Base-by-base conservation (phyloP, 2,329 filamentous ascomycete species). In the Cladobotryum mycophilum region DNA sequence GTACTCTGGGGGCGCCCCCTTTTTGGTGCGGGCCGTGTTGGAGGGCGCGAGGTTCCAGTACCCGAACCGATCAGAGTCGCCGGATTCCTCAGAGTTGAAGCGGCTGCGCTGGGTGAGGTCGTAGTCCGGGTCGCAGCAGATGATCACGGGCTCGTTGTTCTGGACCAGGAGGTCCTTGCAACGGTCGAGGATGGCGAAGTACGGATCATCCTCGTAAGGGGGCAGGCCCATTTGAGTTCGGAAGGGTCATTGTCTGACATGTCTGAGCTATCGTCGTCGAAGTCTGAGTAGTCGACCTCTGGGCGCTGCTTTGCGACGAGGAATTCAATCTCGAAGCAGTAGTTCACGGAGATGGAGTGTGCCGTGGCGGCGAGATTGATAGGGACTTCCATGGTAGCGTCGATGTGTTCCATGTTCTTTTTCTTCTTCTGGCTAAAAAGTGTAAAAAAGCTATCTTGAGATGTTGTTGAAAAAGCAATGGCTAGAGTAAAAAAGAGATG, bases 271-370 rank as follows among this genome's bases (percentile, higher is more conserved):
- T 13, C 22, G 9, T 42, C 15, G n/a, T 45, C 22, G 3, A 7
- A 14, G 13, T 25, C 13, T 3, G 38, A n/a, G 47, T 57, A 54
- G 14, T 35, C 15, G 17, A 37, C 4, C 4, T 40, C 53, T 2
- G 37, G 17, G 33, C 47, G 52, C 25, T 56, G 47, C 15, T 58
- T 53, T 47, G 59, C 59, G 13, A 62, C 58, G 25, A 62, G 49
- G 34, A 61, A 60, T 15, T 62, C 58, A 44, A 62, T 41, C 20
- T 59, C 56, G 45, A 61, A 46, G 47, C 45, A 51, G 50, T 54
- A 61, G 36, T 55, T 47, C 14, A 53, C 34, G 17, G 30, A 34
- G 35, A 22, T 13, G 18, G 17, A 13, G 4, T 13, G 25, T 13
- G 20, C 17, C 12, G 11, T 18, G 30, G 14, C 3, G 25, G 9